Percentiles rank a stretch among this genome's conserved stretches.
These are phyloP conservation scores for Amanita brunnescens DNA, from an alignment of 768 basidiomycete genomes.

Conservation along the genomic window DNA sequence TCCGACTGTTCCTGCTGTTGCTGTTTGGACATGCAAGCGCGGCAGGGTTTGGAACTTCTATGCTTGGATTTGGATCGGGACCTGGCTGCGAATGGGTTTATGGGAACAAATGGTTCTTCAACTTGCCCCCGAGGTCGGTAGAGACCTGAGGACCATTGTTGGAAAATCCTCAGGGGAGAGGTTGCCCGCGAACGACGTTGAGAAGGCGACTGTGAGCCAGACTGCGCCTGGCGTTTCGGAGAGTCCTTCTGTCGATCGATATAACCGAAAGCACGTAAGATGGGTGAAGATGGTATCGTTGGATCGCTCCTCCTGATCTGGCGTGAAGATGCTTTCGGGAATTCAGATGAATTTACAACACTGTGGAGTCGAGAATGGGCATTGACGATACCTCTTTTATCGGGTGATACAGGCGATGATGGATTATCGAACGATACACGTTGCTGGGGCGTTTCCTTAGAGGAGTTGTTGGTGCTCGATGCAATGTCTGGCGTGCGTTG, in stretches of 20 bases:
- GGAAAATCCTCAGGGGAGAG: slow-evolving; percentile 55
- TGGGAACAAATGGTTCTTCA: slow-evolving; percentile 48
- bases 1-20: neutral
- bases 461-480: neutral
- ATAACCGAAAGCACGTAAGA: slow-evolving; percentile 19
- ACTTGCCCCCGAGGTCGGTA: slow-evolving; percentile 32
- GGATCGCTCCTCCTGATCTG: slow-evolving; percentile 26
- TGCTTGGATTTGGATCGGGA: slow-evolving; percentile 12
- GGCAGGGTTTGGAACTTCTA: slow-evolving; percentile 1
- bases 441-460: slow-evolving; percentile 13
- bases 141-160: slow-evolving; percentile 42
- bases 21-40: slow-evolving; percentile 15
- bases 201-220: slow-evolving; percentile 28
- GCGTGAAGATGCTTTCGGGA: slow-evolving; percentile 21
- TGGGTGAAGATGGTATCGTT: slow-evolving; percentile 25
- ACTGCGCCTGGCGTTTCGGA: slow-evolving; percentile 3
- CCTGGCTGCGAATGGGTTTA: slow-evolving; percentile 42
- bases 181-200: slow-evolving; percentile 42
- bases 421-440: slow-evolving; percentile 13
- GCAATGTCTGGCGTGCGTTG: slow-evolving; percentile 2
- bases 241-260: slow-evolving; percentile 17
- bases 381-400: slow-evolving; percentile 26
- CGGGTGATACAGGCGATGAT: slow-evolving; percentile 21
- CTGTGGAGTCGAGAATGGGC: neutral
- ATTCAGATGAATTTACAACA: neutral